Evolutionary conservation across 108 stramenopile species (phyloP), one percentile per base, ranked within the genome.

Genomic region (Skeletonema potamos): DNA sequence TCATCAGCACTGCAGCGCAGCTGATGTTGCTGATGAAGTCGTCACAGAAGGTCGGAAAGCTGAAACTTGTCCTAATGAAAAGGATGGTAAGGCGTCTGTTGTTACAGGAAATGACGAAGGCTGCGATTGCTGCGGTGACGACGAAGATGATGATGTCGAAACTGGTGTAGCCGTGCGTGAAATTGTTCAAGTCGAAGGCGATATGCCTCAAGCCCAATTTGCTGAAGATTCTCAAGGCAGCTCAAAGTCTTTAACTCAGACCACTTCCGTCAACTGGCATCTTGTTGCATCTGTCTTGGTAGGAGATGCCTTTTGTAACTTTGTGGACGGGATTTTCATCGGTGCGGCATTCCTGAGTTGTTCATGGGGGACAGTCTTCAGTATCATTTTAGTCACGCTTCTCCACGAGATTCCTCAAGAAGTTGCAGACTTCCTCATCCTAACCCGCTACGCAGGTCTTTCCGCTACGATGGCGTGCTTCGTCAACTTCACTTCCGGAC

Each of bases 351-450:
- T 78, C 51, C 46, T 61, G 8, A 12, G 12, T 15, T 78, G 77
- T 54, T 26, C 5, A 24, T 29, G 24, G n/a, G 68, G 54, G 28
- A 59, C 48, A 46, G 24, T 26, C 22, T 58, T 15, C 22, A 24
- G 27, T 24, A 37, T 36, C 27, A 51, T 72, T 20, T 43, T 65
- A 18, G 30, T 24, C n/a, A 63, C 70, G 7, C 33, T 78, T 15
- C 41, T 26, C 58, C 77, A 78, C 64, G 77, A 78, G 64, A 58
- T 72, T 43, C 32, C 70, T 28, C 70, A 71, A 58, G 77, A 78
- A 58, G 20, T 78, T 71, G 70, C 64, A 29, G 77, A 78, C 64
- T 78, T 44, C 71, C 43, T 72, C 70, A 20, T 72, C 37, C 65
- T 78, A 8, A 58, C 66, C 20, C 39, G n/a, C 29, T 20, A 62